These are phyloP conservation scores for Penicillium paradoxum DNA, from an alignment of 495 filamentous ascomycete genomes.

Conservation along the genomic window DNA sequence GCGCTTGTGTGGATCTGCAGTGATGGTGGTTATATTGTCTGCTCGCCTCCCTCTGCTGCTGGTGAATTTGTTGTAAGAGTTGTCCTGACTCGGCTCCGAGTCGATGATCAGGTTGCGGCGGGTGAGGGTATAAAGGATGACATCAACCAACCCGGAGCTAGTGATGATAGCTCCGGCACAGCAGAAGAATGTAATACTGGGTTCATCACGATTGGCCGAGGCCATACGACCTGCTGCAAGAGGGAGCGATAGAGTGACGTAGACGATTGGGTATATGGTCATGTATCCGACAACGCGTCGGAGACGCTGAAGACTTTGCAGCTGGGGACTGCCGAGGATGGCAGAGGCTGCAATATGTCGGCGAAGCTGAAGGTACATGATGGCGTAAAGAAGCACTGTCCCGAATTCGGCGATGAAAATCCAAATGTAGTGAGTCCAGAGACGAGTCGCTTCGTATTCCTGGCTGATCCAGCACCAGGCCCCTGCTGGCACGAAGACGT, in stretches of 20 bases:
- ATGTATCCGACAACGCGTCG: slow-evolving; percentile 57
- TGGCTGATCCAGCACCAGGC: slow-evolving; percentile 72
- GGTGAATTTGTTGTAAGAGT: slow-evolving; percentile 33
- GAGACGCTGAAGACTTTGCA: slow-evolving; percentile 37
- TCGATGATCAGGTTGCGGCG: slow-evolving; percentile 45
- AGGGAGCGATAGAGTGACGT: slow-evolving; percentile 65
- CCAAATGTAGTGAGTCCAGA: slow-evolving; percentile 75
- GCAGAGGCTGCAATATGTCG: slow-evolving; percentile 41
- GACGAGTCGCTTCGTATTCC: slow-evolving; percentile 54
- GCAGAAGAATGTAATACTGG: slow-evolving; percentile 58
- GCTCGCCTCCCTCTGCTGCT: slow-evolving; percentile 28
- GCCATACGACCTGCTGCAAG: slow-evolving; percentile 66
- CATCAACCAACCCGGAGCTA: slow-evolving; percentile 70
- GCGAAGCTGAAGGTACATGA: slow-evolving; percentile 59
- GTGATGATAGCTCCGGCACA: slow-evolving; percentile 68
- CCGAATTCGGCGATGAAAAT: slow-evolving; percentile 67
- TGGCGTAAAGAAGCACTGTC: slow-evolving; percentile 58
- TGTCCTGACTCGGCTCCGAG: slow-evolving; percentile 37
- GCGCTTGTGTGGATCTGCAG: slow-evolving; percentile 29
- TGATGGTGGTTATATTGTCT: slow-evolving; percentile 33
- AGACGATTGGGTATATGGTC: slow-evolving; percentile 73
- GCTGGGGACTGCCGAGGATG: slow-evolving; percentile 33
- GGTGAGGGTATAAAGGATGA: slow-evolving; percentile 67
- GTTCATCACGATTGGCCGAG: slow-evolving; percentile 51
- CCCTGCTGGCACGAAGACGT: slow-evolving; percentile 57